These are phyloP conservation scores for Papiliotrema flavescens DNA, from an alignment of 1,284 basidiomycete genomes.

Conservation along the genomic window DNA sequence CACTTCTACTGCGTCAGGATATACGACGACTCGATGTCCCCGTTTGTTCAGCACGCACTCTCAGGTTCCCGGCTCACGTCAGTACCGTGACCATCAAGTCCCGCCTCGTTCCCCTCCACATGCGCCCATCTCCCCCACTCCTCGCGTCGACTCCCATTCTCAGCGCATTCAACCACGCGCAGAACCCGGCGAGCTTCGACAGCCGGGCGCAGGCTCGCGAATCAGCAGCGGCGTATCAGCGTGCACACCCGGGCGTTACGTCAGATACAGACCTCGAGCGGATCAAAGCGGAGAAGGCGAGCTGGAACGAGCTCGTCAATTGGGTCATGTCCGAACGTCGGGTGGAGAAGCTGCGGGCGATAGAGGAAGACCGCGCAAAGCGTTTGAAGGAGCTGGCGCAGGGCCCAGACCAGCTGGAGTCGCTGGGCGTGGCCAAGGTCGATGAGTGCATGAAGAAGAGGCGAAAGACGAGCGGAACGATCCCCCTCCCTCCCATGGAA, in stretches of 20 bases:
- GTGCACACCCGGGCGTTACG: constrained; percentile 36
- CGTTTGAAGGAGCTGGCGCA: constrained; percentile 25
- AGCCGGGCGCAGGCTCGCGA: constrained; percentile 32
- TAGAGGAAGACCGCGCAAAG: constrained; percentile 38
- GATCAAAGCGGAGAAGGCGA: constrained; percentile 34
- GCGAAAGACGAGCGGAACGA: background rate
- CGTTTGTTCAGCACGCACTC: constrained; percentile 24
- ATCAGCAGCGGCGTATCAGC: constrained; percentile 28
- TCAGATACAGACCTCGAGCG: constrained; percentile 12
- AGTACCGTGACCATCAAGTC: constrained; percentile 42
- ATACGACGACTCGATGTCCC: constrained; percentile 30
- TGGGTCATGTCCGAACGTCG: constrained; percentile 46
- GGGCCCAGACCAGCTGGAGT: background rate
- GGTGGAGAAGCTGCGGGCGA: constrained; percentile 36
- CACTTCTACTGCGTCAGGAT: constrained; percentile 43
- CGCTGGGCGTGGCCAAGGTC: background rate
- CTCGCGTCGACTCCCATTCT: constrained; percentile 30
- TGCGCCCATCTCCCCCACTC: constrained; percentile 36
- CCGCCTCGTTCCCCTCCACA: constrained; percentile 32
- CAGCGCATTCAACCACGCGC: constrained; percentile 42
- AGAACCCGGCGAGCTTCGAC: constrained; percentile 34
- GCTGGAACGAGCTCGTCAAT: constrained; percentile 41
- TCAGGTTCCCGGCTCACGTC: background rate
- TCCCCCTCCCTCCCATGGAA: constrained; percentile 5
- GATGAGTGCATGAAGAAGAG: constrained; percentile 6